phyloP scores from a whole-genome alignment of 1,284 basidiomycete genomes.

The Boletus sp. region DNA sequence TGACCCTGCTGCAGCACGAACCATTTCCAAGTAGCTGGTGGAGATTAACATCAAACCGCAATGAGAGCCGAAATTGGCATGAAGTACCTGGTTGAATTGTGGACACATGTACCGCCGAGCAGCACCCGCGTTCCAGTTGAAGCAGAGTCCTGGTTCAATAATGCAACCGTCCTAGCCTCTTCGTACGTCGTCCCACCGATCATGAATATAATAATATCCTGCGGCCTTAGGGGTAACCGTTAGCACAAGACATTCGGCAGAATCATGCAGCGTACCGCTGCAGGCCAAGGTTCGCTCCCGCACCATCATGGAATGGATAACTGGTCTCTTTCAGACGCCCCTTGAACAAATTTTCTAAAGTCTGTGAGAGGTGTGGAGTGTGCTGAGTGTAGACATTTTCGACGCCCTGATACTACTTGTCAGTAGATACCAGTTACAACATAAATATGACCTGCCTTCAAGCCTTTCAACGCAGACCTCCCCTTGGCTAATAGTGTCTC shows the following conservation, averaged over 20 bases:
- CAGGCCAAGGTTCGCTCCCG: slow-evolving; percentile 60
- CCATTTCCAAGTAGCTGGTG: slow-evolving; percentile 71
- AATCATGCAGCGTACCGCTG: slow-evolving; percentile 49
- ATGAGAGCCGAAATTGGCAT: neutral
- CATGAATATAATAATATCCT: slow-evolving; percentile 94
- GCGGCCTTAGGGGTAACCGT: slow-evolving; percentile 55
- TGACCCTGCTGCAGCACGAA: slow-evolving; percentile 55
- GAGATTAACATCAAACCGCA: slow-evolving; percentile 4
- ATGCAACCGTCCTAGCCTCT: slow-evolving; percentile 78
- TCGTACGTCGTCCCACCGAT: slow-evolving; percentile 93
- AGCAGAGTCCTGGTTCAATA: slow-evolving; percentile 77
- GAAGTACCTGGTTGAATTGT: slow-evolving; percentile 83
- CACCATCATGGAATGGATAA: slow-evolving; percentile 85
- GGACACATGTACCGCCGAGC: slow-evolving; percentile 88
- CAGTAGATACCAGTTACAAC: neutral
- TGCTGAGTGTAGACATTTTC: slow-evolving; percentile 99
- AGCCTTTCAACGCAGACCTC: slow-evolving; percentile 89
- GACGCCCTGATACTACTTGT: slow-evolving; percentile 65
- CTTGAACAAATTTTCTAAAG: slow-evolving; percentile 85
- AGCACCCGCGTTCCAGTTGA: slow-evolving; percentile 68
- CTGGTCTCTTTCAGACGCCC: slow-evolving; percentile 83
- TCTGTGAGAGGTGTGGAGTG: slow-evolving; percentile 89
- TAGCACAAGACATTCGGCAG: neutral
- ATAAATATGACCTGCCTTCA: slow-evolving; percentile 59
- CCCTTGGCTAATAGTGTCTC: slow-evolving; percentile 95